These are phyloP conservation scores for Asparagopsis taxiformis DNA, from an alignment of 31 red algal genomes.

Conservation along the genomic window DNA sequence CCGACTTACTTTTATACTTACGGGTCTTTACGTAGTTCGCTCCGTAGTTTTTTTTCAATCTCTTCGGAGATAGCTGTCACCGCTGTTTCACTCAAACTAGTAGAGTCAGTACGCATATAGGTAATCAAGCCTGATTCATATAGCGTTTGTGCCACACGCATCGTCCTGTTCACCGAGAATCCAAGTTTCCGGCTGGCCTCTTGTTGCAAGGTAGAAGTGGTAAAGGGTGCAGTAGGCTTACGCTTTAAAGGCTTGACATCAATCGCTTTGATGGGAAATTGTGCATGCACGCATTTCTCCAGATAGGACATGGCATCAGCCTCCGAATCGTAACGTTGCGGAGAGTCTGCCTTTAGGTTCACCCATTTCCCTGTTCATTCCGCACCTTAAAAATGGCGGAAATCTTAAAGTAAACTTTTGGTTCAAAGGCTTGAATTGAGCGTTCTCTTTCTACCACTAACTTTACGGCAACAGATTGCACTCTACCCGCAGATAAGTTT, in stretches of 20 bases:
- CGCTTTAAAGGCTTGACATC: conserved; percentile 13
- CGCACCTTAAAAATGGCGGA: conserved; percentile 1
- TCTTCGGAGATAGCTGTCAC: background rate
- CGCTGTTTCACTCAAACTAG: background rate
- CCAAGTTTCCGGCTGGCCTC: conserved; percentile 31
- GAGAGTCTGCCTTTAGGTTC: background rate
- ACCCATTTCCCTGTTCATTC: too few species aligned
- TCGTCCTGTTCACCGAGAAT: conserved; percentile 29
- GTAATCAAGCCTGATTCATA: conserved; percentile 57
- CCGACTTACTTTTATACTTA: background rate
- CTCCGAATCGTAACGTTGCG: background rate
- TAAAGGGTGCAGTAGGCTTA: conserved; percentile 38
- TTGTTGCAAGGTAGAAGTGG: conserved; percentile 57
- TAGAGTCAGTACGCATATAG: conserved; percentile 50
- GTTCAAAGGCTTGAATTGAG: conserved; percentile 30
- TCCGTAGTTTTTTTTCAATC: conserved; percentile 27
- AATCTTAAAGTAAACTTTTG: conserved; percentile 16
- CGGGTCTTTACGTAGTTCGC: conserved; percentile 1
- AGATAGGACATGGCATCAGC: background rate
- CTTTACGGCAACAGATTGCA: conserved; percentile 39
- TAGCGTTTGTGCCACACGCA: conserved; percentile 36
- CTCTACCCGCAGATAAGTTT: conserved; percentile 45
- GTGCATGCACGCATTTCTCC: background rate
- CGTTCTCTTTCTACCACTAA: conserved; percentile 43
- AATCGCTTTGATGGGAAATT: conserved; percentile 9